These are phyloP conservation scores for Globisporangium camurandrum DNA, from an alignment of 352 stramenopile genomes.

Conservation along the genomic window DNA sequence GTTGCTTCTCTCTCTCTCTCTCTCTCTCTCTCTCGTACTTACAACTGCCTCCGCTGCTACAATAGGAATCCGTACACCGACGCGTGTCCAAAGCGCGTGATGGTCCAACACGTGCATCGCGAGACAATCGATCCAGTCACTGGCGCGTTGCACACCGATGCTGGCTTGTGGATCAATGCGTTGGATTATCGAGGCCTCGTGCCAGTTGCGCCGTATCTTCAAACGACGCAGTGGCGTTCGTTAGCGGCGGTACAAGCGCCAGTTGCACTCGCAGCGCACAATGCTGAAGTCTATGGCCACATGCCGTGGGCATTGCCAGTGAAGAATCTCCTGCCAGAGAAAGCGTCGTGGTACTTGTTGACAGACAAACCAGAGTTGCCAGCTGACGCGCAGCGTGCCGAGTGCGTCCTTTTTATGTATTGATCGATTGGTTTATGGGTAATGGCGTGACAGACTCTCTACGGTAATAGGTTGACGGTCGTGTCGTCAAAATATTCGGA, in stretches of 20 bases:
- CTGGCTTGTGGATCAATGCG: conserved; percentile 66
- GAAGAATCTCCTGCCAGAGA: conserved; percentile 55
- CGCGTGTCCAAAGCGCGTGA: conserved; percentile 57
- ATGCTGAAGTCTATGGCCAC: conserved; percentile 57
- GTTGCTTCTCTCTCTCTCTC: not conserved
- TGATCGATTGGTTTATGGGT: not conserved
- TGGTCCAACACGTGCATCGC: conserved; percentile 63
- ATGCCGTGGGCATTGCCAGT: conserved; percentile 60
- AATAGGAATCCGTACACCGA: conserved; percentile 76
- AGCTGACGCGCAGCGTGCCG: conserved; percentile 13
- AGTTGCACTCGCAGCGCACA: conserved; percentile 32
- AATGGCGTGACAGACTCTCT: not conserved
- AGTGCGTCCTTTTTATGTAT: conserved; percentile 16
- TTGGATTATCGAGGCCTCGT: conserved; percentile 57
- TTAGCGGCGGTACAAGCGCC: conserved; percentile 22
- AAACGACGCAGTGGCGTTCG: conserved; percentile 42
- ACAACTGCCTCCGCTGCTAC: conserved; percentile 12
- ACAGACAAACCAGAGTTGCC: conserved; percentile 22
- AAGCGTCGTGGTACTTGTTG: conserved; percentile 66
- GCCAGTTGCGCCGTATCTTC: conserved; percentile 37
- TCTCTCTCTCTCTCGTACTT: not conserved
- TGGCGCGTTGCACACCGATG: conserved; percentile 38
- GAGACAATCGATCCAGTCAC: conserved; percentile 35
- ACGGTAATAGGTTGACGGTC: conserved; percentile 41
- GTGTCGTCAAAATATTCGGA: conserved; percentile 50